Evolutionary conservation across 345 rosid genomes (phyloP).

Genomic region (Euphorbia lathyris): DNA sequence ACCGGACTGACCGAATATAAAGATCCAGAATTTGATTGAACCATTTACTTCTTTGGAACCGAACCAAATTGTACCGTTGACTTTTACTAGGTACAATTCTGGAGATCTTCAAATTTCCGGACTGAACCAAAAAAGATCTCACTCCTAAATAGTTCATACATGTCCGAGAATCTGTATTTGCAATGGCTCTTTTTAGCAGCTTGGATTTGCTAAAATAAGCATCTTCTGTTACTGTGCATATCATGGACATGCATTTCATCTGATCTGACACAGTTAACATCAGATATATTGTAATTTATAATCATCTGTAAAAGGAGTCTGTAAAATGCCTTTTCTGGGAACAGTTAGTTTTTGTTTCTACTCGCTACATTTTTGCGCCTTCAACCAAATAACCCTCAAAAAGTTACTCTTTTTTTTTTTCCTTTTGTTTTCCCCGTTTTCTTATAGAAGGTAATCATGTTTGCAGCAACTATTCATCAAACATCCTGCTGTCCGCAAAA

Average conservation of each 20-base stretch:
- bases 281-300: not conserved
- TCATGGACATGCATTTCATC: not conserved
- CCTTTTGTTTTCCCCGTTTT: not conserved
- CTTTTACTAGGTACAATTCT: not conserved
- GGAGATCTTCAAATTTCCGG: no score
- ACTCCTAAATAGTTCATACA: not conserved
- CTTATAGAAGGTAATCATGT: not conserved
- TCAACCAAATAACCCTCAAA: not conserved
- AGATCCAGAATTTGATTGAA: no score
- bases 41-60: not conserved
- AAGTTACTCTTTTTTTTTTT: not conserved
- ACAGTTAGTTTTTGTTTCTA: no score
- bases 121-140: no score
- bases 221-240: no score
- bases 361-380: not conserved
- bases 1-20: no score
- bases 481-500: constrained; percentile 54
- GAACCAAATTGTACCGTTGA: not conserved
- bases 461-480: constrained; percentile 69
- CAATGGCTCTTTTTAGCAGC: not conserved
- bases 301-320: not conserved
- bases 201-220: not conserved
- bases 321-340: not conserved
- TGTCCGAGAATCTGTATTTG: not conserved
- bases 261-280: not conserved